Evolutionary conservation across 2,329 filamentous ascomycete species (phyloP).

Genomic region (Xylariaceae sp.): DNA sequence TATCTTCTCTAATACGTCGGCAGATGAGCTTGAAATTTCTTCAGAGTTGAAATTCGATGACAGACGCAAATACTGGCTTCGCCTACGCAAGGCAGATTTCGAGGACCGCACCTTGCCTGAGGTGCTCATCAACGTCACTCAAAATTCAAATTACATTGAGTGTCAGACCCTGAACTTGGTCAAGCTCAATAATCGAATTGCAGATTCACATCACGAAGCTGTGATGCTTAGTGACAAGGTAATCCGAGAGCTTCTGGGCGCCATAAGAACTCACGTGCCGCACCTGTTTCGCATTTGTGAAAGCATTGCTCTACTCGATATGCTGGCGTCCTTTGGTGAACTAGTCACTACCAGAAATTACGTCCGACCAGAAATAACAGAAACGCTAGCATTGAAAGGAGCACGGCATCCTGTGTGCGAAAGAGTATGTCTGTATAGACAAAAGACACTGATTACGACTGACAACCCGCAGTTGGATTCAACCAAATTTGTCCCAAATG

Average conservation of each 20-base stretch:
- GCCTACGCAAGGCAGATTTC: constrained; percentile 58
- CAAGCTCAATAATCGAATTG: constrained; percentile 74
- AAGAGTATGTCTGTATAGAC: constrained; percentile 38
- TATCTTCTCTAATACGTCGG: no score
- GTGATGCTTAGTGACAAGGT: constrained; percentile 76
- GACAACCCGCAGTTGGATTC: no score
- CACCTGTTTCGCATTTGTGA: constrained; percentile 81
- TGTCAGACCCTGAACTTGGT: constrained; percentile 83
- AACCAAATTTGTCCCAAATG: constrained; percentile 74
- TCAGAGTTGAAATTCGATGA: constrained; percentile 73
- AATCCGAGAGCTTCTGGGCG: constrained; percentile 65
- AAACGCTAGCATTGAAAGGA: constrained; percentile 66
- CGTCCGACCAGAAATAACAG: constrained; percentile 63
- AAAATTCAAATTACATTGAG: constrained; percentile 72
- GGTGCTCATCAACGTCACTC: constrained; percentile 71
- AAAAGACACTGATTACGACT: no score
- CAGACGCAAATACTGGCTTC: constrained; percentile 74
- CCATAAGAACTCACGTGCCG: constrained; percentile 68
- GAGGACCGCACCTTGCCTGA: constrained; percentile 57
- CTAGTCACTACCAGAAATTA: constrained; percentile 59
- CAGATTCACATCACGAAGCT: constrained; percentile 78
- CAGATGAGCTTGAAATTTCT: constrained; percentile 53
- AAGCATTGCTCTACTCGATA: constrained; percentile 80
- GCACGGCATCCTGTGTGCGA: constrained; percentile 78
- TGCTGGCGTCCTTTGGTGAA: constrained; percentile 74